Evolutionary conservation across 768 basidiomycete genomes (phyloP), one percentile per base, ranked within the genome.

Genomic region (Kwoniella sp.): DNA sequence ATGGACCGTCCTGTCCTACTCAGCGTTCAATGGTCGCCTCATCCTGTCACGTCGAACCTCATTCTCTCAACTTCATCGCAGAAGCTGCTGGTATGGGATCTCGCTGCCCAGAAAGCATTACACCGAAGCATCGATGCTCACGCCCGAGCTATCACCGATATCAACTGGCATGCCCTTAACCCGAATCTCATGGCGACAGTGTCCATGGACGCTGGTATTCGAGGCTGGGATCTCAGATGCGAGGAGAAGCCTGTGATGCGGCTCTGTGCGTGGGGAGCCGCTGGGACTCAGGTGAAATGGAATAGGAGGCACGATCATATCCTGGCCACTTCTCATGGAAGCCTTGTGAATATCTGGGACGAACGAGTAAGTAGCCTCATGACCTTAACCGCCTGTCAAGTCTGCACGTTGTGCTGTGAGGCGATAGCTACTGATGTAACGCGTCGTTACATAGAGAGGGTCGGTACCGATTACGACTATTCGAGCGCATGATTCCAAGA

Each of bases 101-200:
- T 80, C 0, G 65, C 81, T 83, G 97, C n/a, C 79, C 89, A 90
- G 72, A 89, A 89, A 1, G 88, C 89, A 1, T 92, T 99, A 34
- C 85, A 93, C 70, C 87, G 90, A 65, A 88, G 92, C 31, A 84
- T 97, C 4, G 88, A 89, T 66, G 89, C 91, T 0, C 96, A 99
- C 76, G 91, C 92, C 67, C 88, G 95, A 51, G 93, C 93, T 4
- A 93, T 99, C 59, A 97, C 96, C 2, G 96, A 99, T 75, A 92
- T 98, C 75, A 98, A 99, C 76, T 99, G 95, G 95, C 91, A 93
- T 73, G 89, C 89, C 0, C 85, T 86, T 3, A 89, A 93, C 72
- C 89, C 90, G 4, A 88, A 96, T 63, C 83, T 88, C 13, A 90
- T 98, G 20, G 89, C 90, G 1, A 95, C 93, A 53, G 92, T 90